Evolutionary conservation across 2,329 filamentous ascomycete genomes (phyloP).

Genomic region (Botrytis deweyae): DNA sequence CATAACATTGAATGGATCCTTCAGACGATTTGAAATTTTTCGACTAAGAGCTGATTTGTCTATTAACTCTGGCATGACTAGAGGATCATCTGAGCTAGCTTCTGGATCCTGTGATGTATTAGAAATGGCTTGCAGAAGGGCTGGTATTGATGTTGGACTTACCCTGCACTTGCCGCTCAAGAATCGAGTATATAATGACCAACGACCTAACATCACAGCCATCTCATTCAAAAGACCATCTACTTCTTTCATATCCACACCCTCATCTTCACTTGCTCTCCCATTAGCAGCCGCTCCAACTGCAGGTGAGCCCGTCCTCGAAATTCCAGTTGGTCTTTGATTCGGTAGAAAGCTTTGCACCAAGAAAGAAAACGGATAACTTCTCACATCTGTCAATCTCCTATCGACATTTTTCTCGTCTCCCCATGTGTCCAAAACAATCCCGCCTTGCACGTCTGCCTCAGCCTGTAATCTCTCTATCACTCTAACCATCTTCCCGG

Average conservation of each 20-base stretch:
- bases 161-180: slow-evolving; percentile 82
- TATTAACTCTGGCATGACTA: slow-evolving; percentile 72
- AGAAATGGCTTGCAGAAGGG: slow-evolving; percentile 36
- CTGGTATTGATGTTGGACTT: slow-evolving; percentile 40
- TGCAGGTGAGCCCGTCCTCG: slow-evolving; percentile 75
- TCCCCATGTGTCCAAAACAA: slow-evolving; percentile 91
- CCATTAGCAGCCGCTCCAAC: slow-evolving; percentile 51
- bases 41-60: slow-evolving; percentile 74
- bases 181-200: slow-evolving; percentile 90
- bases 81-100: slow-evolving; percentile 52
- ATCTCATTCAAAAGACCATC: slow-evolving; percentile 86
- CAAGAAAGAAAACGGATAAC: slow-evolving; percentile 94
- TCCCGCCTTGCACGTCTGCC: slow-evolving; percentile 93
- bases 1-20: slow-evolving; percentile 84
- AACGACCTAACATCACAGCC: slow-evolving; percentile 86
- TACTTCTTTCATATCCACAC: slow-evolving; percentile 95
- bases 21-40: slow-evolving; percentile 74
- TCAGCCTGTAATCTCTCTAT: slow-evolving; percentile 92
- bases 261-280: slow-evolving; percentile 79
- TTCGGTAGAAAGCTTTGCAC: slow-evolving; percentile 87
- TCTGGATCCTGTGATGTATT: slow-evolving; percentile 49
- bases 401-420: slow-evolving; percentile 84
- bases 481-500: slow-evolving; percentile 90
- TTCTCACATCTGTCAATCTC: slow-evolving; percentile 91
- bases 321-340: slow-evolving; percentile 62